Evolutionary conservation across 768 basidiomycete genomes (phyloP), one percentile per base, ranked within the genome.

Genomic region (Boletellus ananas): DNA sequence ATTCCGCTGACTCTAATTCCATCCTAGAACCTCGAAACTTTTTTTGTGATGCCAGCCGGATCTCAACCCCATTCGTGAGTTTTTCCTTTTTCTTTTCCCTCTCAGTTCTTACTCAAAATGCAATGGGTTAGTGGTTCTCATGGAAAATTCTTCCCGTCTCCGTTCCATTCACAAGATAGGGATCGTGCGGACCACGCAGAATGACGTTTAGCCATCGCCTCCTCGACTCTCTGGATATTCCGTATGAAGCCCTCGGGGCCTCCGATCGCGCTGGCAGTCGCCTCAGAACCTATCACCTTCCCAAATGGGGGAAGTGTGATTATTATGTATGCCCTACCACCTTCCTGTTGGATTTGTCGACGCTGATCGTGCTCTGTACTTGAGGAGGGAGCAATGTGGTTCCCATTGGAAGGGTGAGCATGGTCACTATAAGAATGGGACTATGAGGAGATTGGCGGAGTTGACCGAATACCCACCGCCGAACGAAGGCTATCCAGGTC

Each of bases 191-290:
- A 23, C 23, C 23, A 5, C 23, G 23, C 3, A 5, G 5, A 23
- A 5, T 23, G 23, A 23, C 23, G 23, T 5, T 5, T 23, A 23
- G 23, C 3, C 23, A 23, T 23, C 5, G 23, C 23, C 23, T 79
- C 0, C 66, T 79, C 14, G 68, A 78, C 31, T 61, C 59, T 6
- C 66, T 76, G 6, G 69, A 59, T 1, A 71, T 78, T 55, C 51
- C 61, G 6, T 79, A 75, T 58, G 69, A 75, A 17, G 74, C 78
- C 38, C 49, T 79, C n/a, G 78, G 79, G 58, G 73, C 71, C 4
- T 60, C 63, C 1, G 57, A 61, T 20, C 72, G 71, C 14, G 47
- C 59, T 25, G 78, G 78, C 2, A 78, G 78, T 23, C 71, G 75
- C 14, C 58, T 77, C 36, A 72, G 57, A 51, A 79, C 78, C 1